phyloP scores from a whole-genome alignment of 352 stramenopile genomes.

The Thalassiosira ordinaria region DNA sequence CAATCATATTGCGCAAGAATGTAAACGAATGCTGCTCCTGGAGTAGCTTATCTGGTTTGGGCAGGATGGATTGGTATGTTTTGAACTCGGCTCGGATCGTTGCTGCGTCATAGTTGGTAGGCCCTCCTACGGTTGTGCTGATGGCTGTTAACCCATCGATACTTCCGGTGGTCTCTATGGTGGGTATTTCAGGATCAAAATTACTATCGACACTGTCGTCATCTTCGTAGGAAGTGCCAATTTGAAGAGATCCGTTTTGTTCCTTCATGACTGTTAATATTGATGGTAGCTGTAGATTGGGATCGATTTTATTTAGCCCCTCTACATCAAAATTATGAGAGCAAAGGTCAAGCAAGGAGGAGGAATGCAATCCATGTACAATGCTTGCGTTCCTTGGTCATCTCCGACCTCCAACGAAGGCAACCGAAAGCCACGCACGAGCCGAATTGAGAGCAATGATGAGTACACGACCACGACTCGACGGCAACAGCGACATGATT shows the following conservation, averaged over 20 bases:
- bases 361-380: no score
- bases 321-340: no score
- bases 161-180: conserved; percentile 12
- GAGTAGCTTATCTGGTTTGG: conserved; percentile 40
- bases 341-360: no score
- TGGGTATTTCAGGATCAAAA: conserved; percentile 36
- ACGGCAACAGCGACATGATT: no score
- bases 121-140: conserved; percentile 1
- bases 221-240: conserved; percentile 8
- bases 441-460: no score
- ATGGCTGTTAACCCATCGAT: conserved; percentile 16
- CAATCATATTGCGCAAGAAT: conserved; percentile 25
- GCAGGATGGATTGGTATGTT: conserved; percentile 41
- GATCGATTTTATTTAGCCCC: no score
- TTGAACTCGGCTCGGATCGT: conserved; percentile 52
- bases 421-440: no score
- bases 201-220: conserved; percentile 33
- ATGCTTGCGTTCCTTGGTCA: no score
- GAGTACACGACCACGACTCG: no score
- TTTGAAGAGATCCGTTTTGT: background rate
- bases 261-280: no score
- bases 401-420: no score
- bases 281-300: no score
- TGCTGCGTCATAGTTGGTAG: conserved; percentile 32
- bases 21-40: conserved; percentile 47